phyloP scores from a whole-genome alignment of 2,329 filamentous ascomycete species.

The Pyrenochaeta sp. region DNA sequence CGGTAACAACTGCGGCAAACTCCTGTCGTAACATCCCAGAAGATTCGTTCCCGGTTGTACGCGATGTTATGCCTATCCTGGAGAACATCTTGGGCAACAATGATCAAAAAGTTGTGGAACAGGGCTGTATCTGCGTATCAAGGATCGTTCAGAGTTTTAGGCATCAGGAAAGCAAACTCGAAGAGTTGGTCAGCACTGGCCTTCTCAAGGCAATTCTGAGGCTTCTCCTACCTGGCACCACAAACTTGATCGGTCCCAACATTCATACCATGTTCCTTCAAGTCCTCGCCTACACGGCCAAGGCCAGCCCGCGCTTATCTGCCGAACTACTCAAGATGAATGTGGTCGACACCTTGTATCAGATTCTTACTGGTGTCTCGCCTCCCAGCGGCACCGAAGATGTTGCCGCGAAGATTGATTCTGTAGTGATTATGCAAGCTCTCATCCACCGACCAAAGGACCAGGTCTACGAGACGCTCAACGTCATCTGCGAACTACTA shows the following conservation, averaged over 20 bases:
- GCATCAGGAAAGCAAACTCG: slow-evolving; percentile 83
- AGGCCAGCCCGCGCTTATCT: slow-evolving; percentile 85
- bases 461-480: slow-evolving; percentile 95
- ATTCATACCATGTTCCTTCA: slow-evolving; percentile 97
- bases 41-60: slow-evolving; percentile 89
- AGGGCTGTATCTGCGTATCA: slow-evolving; percentile 93
- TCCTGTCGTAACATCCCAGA: slow-evolving; percentile 97
- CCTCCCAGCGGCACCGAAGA: slow-evolving; percentile 82
- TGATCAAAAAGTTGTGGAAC: slow-evolving; percentile 96
- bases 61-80: slow-evolving; percentile 95
- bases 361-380: slow-evolving; percentile 95
- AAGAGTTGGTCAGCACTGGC: slow-evolving; percentile 89
- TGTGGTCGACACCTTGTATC: slow-evolving; percentile 95
- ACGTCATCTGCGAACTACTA: slow-evolving; percentile 94
- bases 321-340: slow-evolving; percentile 95
- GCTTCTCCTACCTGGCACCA: slow-evolving; percentile 89
- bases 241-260: slow-evolving; percentile 90
- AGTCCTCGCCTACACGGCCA: slow-evolving; percentile 88
- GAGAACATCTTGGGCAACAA: slow-evolving; percentile 89
- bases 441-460: slow-evolving; percentile 94
- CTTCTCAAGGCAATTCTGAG: slow-evolving; percentile 85
- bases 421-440: slow-evolving; percentile 98
- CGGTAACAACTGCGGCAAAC: slow-evolving; percentile 96
- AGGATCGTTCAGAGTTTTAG: slow-evolving; percentile 98
- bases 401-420: slow-evolving; percentile 87